Evolutionary conservation across 805 yeast species (phyloP).

Genomic region (Cyberlindnera suaveolens): DNA sequence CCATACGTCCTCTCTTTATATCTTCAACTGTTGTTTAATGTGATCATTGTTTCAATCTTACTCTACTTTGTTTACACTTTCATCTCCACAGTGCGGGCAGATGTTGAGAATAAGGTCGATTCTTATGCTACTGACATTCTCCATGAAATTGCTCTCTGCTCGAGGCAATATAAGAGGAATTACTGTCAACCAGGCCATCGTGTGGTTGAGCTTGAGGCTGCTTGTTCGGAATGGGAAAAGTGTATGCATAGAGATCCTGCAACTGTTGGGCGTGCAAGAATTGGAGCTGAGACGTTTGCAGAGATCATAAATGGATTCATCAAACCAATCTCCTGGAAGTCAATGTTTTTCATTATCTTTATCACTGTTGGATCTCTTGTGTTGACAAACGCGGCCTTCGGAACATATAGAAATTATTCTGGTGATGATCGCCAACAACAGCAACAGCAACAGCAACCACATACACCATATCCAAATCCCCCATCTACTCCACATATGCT

Average conservation of each 20-base stretch:
- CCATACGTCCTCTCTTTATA: conserved; percentile 59
- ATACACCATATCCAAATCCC: not conserved
- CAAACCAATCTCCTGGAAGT: conserved; percentile 63
- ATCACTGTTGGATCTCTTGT: conserved; percentile 46
- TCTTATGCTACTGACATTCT: conserved; percentile 52
- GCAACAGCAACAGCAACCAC: conserved; percentile 2
- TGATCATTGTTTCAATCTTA: conserved; percentile 43
- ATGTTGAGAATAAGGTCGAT: conserved; percentile 66
- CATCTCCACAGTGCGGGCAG: conserved; percentile 51
- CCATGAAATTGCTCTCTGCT: conserved; percentile 62
- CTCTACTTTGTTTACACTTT: conserved; percentile 46
- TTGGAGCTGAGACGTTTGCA: conserved; percentile 79
- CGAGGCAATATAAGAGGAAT: conserved; percentile 62
- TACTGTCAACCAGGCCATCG: conserved; percentile 59
- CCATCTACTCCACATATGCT: conserved; percentile 16
- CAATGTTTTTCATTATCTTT: conserved; percentile 44
- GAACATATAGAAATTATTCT: conserved; percentile 29
- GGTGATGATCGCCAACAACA: conserved; percentile 5
- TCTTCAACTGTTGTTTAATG: conserved; percentile 57
- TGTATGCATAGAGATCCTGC: conserved; percentile 82
- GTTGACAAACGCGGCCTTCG: conserved; percentile 46
- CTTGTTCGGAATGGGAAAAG: conserved; percentile 68
- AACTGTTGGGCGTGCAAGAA: conserved; percentile 55
- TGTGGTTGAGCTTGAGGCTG: conserved; percentile 67
- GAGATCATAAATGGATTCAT: conserved; percentile 75